Conservation (phyloP, 495 filamentous ascomycete species). For the Peziza echinospora region DNA sequence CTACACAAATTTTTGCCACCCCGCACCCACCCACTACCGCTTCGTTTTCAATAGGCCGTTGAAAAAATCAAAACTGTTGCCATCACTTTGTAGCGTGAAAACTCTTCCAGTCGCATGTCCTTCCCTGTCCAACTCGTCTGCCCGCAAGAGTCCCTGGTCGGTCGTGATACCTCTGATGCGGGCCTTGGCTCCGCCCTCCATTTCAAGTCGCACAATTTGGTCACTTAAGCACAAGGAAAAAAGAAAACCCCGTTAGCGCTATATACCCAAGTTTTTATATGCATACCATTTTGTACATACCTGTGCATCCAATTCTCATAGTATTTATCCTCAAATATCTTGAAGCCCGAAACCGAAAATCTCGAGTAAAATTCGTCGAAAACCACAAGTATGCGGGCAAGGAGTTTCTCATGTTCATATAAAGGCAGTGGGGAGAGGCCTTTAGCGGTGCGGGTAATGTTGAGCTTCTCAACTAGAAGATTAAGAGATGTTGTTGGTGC, state of each 20-base stretch:
- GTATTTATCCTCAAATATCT: constrained; percentile 40
- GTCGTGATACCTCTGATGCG: constrained; percentile 73
- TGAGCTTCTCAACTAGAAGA: constrained; percentile 34
- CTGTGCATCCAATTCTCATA: constrained; percentile 80
- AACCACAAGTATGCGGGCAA: constrained; percentile 57
- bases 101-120: constrained; percentile 49
- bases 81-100: constrained; percentile 79
- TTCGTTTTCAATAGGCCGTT: constrained; percentile 66
- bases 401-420: constrained; percentile 58
- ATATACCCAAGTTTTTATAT: too few relatives aligned
- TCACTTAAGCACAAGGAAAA: constrained; percentile 19
- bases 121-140: constrained; percentile 73
- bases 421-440: constrained; percentile 22
- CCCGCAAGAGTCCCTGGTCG: constrained; percentile 69
- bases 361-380: constrained; percentile 58
- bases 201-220: constrained; percentile 76
- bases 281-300: too few relatives aligned
- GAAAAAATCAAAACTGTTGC: constrained; percentile 98
- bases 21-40: too few relatives aligned
- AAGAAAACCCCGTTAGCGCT: constrained; percentile 11
- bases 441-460: constrained; percentile 1
- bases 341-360: constrained; percentile 35
- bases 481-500: constrained; percentile 75
- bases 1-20: too few relatives aligned
- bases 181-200: constrained; percentile 53